Base-by-base conservation (phyloP, 805 yeast genomes). In the Yamadazyma paraphyllophila region DNA sequence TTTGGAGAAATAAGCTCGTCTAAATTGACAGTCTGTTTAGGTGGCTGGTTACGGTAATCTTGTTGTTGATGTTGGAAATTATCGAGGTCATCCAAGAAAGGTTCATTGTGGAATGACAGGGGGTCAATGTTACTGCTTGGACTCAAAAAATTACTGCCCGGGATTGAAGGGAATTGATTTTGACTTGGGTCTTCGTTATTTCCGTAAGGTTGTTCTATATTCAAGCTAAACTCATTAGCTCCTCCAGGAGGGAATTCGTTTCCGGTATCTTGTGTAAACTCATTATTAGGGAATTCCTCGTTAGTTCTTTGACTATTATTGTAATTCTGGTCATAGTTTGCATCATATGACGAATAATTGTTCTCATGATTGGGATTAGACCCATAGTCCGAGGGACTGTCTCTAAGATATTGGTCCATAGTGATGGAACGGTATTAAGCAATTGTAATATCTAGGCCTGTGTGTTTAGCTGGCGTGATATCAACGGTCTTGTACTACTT, bases 1-100 rank as follows among this genome's bases (percentile, higher is more conserved):
- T 52, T 56, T 1, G 76, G 76, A 3, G 71, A 67, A 35, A 70
- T 62, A 32, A 70, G 49, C 48, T 64, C 73, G 48, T 71, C 74
- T 38, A 71, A 53, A 50, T 62, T 66, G 20, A 56, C 53, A 1
- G 67, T 48, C 20, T 47, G 44, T 15, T 55, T 46, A 4, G 31
- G 12, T 3, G 59, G 53, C 37, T 52, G 47, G 24, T 36, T 29
- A 11, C n/a, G 35, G 45, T 50, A 3, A 30, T 54, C 56, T 2
- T 53, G 43, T 15, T 50, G 49, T 11, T 35, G 31, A 29, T 10
- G 3, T 11, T 40, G 47, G 10, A 32, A 39, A 16, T 39, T 33
- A 29, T 62, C 67, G 43, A 62, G 56, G 36, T 60, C 66, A 31
- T 66, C 70, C 45, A 67, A 53, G 41, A 63, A 61, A 11, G 67